Percentiles rank a stretch among this genome's conserved stretches.
Evolutionary conservation across 495 filamentous ascomycete species (phyloP).

Genomic region (Penicillium bovifimosum): DNA sequence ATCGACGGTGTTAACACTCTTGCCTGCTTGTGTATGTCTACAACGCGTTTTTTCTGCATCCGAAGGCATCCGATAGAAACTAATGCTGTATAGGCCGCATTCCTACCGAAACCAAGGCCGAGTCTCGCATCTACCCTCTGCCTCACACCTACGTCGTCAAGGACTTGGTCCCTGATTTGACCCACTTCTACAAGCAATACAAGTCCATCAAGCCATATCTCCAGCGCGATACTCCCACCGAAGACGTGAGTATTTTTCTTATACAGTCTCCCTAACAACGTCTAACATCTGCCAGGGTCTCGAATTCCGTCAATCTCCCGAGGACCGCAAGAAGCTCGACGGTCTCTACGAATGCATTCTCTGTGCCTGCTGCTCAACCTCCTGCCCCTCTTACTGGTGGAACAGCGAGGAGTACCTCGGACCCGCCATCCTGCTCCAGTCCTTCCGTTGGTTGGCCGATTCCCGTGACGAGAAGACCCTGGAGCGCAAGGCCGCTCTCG

Average conservation of each 20-base stretch:
- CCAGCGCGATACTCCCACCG: constrained; percentile 71
- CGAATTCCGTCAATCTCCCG: constrained; percentile 83
- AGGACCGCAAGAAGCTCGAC: constrained; percentile 91
- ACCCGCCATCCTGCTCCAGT: constrained; percentile 90
- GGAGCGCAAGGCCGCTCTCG: constrained; percentile 81
- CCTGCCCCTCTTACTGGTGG: constrained; percentile 99
- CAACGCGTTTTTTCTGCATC: not conserved
- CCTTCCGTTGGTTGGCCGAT: constrained; percentile 93
- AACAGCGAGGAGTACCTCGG: constrained; percentile 97
- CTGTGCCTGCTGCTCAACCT: constrained; percentile 98
- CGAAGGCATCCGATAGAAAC: not conserved
- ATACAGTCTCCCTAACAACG: not conserved
- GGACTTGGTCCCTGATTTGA: constrained; percentile 95
- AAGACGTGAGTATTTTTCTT: constrained; percentile 54
- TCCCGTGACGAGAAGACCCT: constrained; percentile 81
- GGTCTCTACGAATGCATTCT: constrained; percentile 99
- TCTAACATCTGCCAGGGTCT: constrained; percentile 54
- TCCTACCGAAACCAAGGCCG: constrained; percentile 68
- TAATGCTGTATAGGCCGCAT: constrained; percentile 68
- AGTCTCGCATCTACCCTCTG: constrained; percentile 94
- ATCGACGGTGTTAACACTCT: constrained; percentile 96
- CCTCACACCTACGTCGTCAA: constrained; percentile 99
- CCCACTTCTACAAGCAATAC: constrained; percentile 99
- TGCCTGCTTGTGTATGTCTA: constrained; percentile 87
- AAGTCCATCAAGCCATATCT: constrained; percentile 99